These are phyloP conservation scores for Hypsizygus marmoreus DNA, from an alignment of 768 basidiomycete species.

Conservation along the genomic window DNA sequence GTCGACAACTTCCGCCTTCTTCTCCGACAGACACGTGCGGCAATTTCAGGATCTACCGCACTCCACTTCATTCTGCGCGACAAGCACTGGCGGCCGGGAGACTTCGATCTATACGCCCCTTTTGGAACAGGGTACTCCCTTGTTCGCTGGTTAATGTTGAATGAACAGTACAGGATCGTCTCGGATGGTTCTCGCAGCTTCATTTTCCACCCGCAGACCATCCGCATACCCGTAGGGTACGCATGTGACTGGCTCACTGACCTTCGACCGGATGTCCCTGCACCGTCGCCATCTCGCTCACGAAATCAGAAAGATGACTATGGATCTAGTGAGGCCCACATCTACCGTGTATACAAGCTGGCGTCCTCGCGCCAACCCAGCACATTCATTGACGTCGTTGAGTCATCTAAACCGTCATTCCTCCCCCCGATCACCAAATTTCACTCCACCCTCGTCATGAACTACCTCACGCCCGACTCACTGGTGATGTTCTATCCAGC, in stretches of 20 bases:
- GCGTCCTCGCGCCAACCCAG: background rate
- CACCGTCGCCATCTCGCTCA: background rate
- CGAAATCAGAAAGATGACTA: constrained; percentile 1
- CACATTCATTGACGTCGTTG: constrained; percentile 13
- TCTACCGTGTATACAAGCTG: constrained; percentile 16
- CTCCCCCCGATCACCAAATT: constrained; percentile 14
- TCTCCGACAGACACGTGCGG: constrained; percentile 14
- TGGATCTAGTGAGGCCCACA: constrained; percentile 4
- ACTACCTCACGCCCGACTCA: constrained; percentile 11
- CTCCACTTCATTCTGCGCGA: constrained; percentile 17
- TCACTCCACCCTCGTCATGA: constrained; percentile 18
- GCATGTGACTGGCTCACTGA: constrained; percentile 5
- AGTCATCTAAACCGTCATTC: constrained; percentile 11
- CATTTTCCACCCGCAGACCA: constrained; percentile 5
- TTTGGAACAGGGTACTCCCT: constrained; percentile 13
- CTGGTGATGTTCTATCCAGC: constrained; percentile 12
- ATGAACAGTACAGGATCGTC: constrained; percentile 8
- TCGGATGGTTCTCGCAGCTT: constrained; percentile 13
- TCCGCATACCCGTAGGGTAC: background rate
- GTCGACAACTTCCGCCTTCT: constrained; percentile 9
- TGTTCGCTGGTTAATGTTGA: constrained; percentile 10
- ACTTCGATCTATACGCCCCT: constrained; percentile 14
- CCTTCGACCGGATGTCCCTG: background rate
- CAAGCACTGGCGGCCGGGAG: constrained; percentile 11
- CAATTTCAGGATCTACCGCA: constrained; percentile 13